Evolutionary conservation across 176 grass and related monocot species (phyloP), one percentile per base, ranked within the genome.

Genomic region (Cenchrus americanus): DNA sequence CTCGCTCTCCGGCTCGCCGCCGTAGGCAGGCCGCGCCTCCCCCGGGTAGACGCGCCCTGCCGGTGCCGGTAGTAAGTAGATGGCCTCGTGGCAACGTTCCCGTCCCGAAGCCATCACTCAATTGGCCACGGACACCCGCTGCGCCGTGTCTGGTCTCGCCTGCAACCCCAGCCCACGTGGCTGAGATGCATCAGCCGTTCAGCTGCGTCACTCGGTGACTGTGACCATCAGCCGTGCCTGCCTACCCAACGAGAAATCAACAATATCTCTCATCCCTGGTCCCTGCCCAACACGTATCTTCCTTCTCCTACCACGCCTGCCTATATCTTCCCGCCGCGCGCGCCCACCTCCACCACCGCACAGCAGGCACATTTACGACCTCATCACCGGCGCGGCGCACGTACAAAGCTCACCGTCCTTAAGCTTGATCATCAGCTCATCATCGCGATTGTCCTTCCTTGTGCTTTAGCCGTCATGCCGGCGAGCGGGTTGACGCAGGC

Each of bases 161-260:
- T 44, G 43, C 43, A 22, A 21, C 68, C 34, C 54, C 11, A 60
- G 1, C 21, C 75, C 75, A 78, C 58, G 75, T 78, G 75, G 75
- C 27, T 18, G 23, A 26, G 40, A 77, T 60, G 24, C 13, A 67
- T 32, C 14, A 11, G 7, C 23, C 4, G 0, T 19, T 10, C 0
- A 46, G 67, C 19, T 5, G 40, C 17, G 52, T 44, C 53, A 14
- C 46, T 51, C 69, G 22, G 41, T 27, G n/a, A 51, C 69, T 17
- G 46, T 30, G 24, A 15, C 23, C 69, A 72, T 49, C 69, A 50
- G 22, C 69, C 46, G 13, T 30, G 27, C 34, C 13, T 44, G 46
- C 57, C 57, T 63, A 61, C 75, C 75, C 46, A 77, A 46, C 75
- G 27, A 30, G 27, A 44, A 46, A n/a, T 18, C 58, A 22, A 8